These are phyloP conservation scores for Mortierella sp. DNA, from an alignment of 371 early-diverging fungal species.

Conservation along the genomic window DNA sequence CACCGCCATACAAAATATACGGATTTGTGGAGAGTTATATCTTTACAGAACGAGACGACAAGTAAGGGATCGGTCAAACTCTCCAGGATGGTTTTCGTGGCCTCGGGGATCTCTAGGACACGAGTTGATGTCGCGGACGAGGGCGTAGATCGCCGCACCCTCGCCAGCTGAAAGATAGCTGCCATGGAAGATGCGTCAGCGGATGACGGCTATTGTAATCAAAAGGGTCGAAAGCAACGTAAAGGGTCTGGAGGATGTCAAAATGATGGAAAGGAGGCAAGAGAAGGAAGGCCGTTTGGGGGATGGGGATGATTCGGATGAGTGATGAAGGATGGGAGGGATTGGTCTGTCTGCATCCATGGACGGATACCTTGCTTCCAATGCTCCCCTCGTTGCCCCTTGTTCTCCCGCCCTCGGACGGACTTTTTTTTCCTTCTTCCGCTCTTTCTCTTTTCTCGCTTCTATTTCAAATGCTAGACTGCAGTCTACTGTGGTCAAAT, in stretches of 20 bases:
- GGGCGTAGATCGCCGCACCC: slow-evolving; percentile 5
- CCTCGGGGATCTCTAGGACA: slow-evolving; percentile 28
- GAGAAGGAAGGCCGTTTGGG: neutral
- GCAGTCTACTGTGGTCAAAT: too few relatives aligned
- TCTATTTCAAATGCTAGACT: too few relatives aligned
- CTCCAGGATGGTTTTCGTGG: slow-evolving; percentile 15
- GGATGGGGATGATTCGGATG: neutral
- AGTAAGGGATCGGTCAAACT: slow-evolving; percentile 19
- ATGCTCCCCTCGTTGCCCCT: too few relatives aligned
- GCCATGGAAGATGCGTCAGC: neutral
- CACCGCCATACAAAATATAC: neutral
- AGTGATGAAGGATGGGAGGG: too few relatives aligned
- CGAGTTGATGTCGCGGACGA: neutral
- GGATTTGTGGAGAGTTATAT: neutral
- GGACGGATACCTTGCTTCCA: too few relatives aligned
- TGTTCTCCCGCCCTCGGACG: too few relatives aligned
- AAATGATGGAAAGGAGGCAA: neutral
- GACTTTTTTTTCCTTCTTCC: too few relatives aligned
- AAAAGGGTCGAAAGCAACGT: too few relatives aligned
- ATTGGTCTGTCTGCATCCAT: too few relatives aligned
- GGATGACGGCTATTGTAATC: too few relatives aligned
- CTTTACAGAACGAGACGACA: slow-evolving; percentile 31
- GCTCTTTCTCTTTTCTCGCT: too few relatives aligned
- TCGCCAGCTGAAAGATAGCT: slow-evolving; percentile 18
- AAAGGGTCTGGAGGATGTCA: neutral